Base-by-base conservation (phyloP, 2,329 filamentous ascomycete genomes). In the Bimuria novae-zelandiae region DNA sequence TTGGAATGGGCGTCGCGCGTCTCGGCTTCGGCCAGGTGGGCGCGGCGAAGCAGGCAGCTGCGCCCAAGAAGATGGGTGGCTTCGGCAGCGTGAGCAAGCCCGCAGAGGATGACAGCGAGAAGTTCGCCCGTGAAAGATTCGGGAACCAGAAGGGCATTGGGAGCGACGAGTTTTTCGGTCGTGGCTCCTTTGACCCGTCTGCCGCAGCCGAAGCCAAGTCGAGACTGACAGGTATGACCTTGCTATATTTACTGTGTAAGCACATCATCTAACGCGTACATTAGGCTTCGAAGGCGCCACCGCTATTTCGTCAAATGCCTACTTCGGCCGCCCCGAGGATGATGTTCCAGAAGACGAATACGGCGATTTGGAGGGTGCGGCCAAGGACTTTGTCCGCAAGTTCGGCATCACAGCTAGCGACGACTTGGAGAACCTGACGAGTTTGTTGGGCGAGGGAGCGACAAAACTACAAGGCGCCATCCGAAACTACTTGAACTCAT, bases 91-190 rank as follows among this genome's bases (percentile, higher is more conserved):
- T 92, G 21, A 85, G 89, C 71, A 92, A 89, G 75, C 82, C 88
- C 25, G 77, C 84, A 5, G 69, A 65, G 80, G 83, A 85, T 42
- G 91, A 97, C 52, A 87, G 88, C 49, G 86, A 97, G 67, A 86
- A 85, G 68, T 95, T 90, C 70, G 91, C 92, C 5, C 89, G 90
- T 66, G 80, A 84, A 69, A 96, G 96, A 75, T 99, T 99, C 68
- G 93, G 92, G 55, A 77, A 76, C 37, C 94, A 99, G 74, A 97
- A 97, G 80, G 90, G 90, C 64, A 99, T 99, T 63, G 97, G 92
- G 0, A 97, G 92, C 0, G 94, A 99, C 73, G 94, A 99, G 73
- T 99, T 96, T 82, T 99, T 99, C 71, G 92, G 93, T 67, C 93
- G 94, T 73, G 90, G 92, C 48, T 79, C 84, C 50, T 97, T 87